phyloP scores from a whole-genome alignment of 2,329 filamentous ascomycete species.

The Calonectria hawksworthii region DNA sequence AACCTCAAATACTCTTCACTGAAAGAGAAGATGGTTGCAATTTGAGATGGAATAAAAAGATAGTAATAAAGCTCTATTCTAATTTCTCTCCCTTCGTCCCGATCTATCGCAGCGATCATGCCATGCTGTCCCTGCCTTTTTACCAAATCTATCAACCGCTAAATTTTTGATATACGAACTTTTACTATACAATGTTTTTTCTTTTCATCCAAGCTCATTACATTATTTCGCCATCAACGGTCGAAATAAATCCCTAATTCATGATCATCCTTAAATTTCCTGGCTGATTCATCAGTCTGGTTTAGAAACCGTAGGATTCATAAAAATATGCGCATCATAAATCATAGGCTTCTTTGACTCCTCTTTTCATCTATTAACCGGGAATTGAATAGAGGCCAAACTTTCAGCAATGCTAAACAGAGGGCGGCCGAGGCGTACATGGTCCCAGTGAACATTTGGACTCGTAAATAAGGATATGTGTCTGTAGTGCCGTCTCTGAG shows the following conservation, averaged over 20 bases:
- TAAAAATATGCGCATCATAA: not conserved
- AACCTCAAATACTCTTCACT: not conserved
- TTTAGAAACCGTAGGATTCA: not conserved
- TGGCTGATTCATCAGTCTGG: not conserved
- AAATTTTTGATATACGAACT: not conserved
- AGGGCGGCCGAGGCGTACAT: not conserved
- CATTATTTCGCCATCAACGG: not conserved
- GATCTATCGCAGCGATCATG: not conserved
- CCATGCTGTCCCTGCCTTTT: not conserved
- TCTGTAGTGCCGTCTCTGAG: not conserved
- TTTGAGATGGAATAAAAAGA: not conserved
- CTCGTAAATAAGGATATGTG: not conserved
- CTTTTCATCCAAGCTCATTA: not conserved
- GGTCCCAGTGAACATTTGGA: conserved; percentile 3
- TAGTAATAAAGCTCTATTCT: not conserved
- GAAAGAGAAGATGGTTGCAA: not conserved
- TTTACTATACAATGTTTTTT: not conserved
- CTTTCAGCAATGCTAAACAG: not conserved
- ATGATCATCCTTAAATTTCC: not conserved
- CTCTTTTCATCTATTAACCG: not conserved
- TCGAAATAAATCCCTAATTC: not conserved
- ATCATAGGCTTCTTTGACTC: not conserved
- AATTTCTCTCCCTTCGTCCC: not conserved
- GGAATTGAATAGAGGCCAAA: not conserved
- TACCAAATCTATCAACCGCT: not conserved